Evolutionary conservation across 2,329 filamentous ascomycete genomes (phyloP).

Genomic region (Cytospora paraplurivora): DNA sequence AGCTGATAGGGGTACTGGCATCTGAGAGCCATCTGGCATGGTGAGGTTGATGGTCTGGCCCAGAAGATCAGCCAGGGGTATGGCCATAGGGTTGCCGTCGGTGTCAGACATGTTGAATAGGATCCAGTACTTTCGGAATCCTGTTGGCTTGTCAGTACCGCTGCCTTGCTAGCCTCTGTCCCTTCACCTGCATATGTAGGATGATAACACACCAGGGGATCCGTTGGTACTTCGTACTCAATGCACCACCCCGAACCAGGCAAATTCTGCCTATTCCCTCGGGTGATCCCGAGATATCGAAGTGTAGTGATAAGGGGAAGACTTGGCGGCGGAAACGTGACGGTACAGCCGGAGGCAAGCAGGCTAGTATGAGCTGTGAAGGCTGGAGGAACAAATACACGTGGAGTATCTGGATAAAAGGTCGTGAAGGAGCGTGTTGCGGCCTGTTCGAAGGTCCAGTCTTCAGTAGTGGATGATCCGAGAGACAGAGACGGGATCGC

Average conservation of each 20-base stretch:
- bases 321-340: not conserved
- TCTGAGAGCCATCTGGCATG: slow-evolving; percentile 1
- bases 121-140: not conserved
- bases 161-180: not conserved
- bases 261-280: not conserved
- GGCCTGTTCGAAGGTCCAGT: not conserved
- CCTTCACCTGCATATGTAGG: not conserved
- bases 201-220: not conserved
- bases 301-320: not conserved
- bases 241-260: not conserved
- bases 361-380: not conserved
- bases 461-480: too few relatives aligned
- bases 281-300: not conserved
- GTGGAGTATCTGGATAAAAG: not conserved
- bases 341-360: not conserved
- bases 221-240: not conserved
- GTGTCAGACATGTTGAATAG: slow-evolving; percentile 1
- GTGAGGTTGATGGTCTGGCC: slow-evolving; percentile 22
- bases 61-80: not conserved
- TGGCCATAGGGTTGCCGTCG: not conserved
- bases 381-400: not conserved
- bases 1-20: slow-evolving; percentile 3
- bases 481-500: not conserved
- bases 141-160: not conserved
- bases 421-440: not conserved